These are phyloP conservation scores for Flammula alnicola DNA, from an alignment of 1,284 basidiomycete genomes.

Conservation along the genomic window DNA sequence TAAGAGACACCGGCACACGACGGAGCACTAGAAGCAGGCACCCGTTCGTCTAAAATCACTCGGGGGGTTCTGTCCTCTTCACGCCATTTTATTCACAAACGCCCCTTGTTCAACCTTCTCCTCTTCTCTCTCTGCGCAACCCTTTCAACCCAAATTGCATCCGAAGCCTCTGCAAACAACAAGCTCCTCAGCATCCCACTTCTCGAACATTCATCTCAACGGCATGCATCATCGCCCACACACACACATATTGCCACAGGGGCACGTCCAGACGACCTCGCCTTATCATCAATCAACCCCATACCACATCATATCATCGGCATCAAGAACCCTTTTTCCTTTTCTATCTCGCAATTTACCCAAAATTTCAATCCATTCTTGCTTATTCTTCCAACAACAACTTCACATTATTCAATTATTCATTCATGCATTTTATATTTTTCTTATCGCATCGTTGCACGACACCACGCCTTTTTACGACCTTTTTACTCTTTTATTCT, in stretches of 20 bases:
- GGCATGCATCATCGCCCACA: slow-evolving; percentile 4
- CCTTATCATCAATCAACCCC: slow-evolving; percentile 7
- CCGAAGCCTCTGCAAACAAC: slow-evolving; percentile 14
- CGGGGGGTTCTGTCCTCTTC: slow-evolving; percentile 12
- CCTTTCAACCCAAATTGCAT: slow-evolving; percentile 13
- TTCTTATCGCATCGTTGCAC: slow-evolving; percentile 22
- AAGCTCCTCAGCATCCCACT: slow-evolving; percentile 14
- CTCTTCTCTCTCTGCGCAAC: slow-evolving; percentile 18
- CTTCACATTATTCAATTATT: slow-evolving; percentile 11
- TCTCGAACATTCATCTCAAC: slow-evolving; percentile 6
- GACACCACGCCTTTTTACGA: slow-evolving; percentile 25
- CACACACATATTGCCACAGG: slow-evolving; percentile 2
- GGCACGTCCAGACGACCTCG: slow-evolving; percentile 10
- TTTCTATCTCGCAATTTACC: slow-evolving; percentile 11
- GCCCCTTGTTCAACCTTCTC: slow-evolving; percentile 7
- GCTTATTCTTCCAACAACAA: too few relatives aligned
- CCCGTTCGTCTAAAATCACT: slow-evolving; percentile 18
- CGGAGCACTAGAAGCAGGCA: slow-evolving; percentile 13
- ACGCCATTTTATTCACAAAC: slow-evolving; percentile 12
- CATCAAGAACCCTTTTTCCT: slow-evolving; percentile 18
- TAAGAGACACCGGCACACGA: slow-evolving; percentile 28
- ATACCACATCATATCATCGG: slow-evolving; percentile 14
- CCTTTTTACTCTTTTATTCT: slow-evolving; percentile 19
- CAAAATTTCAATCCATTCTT: slow-evolving; percentile 15
- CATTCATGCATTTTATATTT: slow-evolving; percentile 12